Percentiles rank a stretch among this genome's conserved stretches.
These are phyloP conservation scores for Cichorium intybus DNA, from an alignment of 140 eudicot genomes.

Conservation along the genomic window DNA sequence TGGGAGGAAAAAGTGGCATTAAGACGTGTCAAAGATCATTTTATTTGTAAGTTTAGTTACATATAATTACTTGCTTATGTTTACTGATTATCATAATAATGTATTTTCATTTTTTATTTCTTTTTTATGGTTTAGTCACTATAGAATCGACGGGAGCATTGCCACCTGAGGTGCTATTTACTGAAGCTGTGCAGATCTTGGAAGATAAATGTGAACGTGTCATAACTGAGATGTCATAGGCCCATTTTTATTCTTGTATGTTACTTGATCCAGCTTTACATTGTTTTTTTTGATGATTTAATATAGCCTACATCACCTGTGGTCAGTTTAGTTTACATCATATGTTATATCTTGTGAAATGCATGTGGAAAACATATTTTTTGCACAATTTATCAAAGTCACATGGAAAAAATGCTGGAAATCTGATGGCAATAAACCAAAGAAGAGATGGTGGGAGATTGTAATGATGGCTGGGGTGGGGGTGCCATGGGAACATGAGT, in stretches of 20 bases:
- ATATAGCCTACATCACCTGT: slow-evolving; percentile 3
- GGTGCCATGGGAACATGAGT: background rate
- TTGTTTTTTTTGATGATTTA: slow-evolving; percentile 15
- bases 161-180: slow-evolving; percentile 79
- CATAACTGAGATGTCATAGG: slow-evolving; percentile 77
- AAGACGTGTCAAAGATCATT: slow-evolving; percentile 82
- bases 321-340: too few species aligned
- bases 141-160: slow-evolving; percentile 90
- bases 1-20: slow-evolving; percentile 72
- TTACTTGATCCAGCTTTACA: background rate
- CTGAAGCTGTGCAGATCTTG: slow-evolving; percentile 86
- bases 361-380: background rate
- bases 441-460: background rate
- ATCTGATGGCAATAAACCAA: too few species aligned
- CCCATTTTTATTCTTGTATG: background rate
- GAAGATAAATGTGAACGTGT: slow-evolving; percentile 87
- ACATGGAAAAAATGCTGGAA: too few species aligned
- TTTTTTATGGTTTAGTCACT: slow-evolving; percentile 45
- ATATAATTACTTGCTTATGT: background rate
- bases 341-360: background rate
- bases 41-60: slow-evolving; percentile 64
- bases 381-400: too few species aligned
- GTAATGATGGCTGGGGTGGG: background rate
- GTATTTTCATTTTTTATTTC: background rate
- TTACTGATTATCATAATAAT: background rate